phyloP scores from a whole-genome alignment of 495 filamentous ascomycete species.

The Letharia columbiana region DNA sequence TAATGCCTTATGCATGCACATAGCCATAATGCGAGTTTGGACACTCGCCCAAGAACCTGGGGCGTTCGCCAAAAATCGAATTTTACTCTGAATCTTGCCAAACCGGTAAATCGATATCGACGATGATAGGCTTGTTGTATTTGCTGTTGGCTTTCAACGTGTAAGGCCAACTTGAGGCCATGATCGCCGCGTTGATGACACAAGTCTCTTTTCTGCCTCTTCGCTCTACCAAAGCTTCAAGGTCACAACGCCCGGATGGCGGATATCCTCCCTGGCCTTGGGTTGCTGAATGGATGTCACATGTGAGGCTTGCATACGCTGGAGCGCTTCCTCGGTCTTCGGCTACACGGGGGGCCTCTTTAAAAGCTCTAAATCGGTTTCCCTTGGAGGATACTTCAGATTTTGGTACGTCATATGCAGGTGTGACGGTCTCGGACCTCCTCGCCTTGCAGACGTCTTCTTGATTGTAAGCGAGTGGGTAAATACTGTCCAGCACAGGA shows the following conservation, averaged over 20 bases:
- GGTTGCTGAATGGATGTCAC: conserved; percentile 13
- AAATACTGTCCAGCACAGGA: not conserved
- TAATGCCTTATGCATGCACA: conserved; percentile 4
- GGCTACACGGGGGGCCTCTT: not conserved
- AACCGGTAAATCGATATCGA: conserved; percentile 67
- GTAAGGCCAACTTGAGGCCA: conserved; percentile 59
- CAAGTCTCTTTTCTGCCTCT: conserved; percentile 59
- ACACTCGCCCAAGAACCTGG: not conserved
- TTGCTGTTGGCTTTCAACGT: conserved; percentile 41
- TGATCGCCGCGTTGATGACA: conserved; percentile 67
- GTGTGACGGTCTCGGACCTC: not conserved
- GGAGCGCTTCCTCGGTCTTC: not conserved
- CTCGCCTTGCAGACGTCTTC: not conserved
- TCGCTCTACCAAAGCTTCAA: conserved; percentile 34
- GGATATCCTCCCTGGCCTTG: conserved; percentile 34
- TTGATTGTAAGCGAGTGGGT: not conserved
- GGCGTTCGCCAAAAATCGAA: not conserved
- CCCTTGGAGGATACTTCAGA: not conserved
- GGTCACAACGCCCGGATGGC: conserved; percentile 34
- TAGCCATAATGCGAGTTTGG: not conserved
- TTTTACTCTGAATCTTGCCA: not conserved
- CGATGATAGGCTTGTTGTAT: conserved; percentile 68
- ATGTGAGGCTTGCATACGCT: not conserved
- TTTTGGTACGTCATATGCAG: not conserved
- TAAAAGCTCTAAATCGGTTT: not conserved